A percentile compares a stretch with the other conserved stretches of the same genome.
Conservation (phyloP, 495 filamentous ascomycete genomes). For the Hypoxylon subgilvum region DNA sequence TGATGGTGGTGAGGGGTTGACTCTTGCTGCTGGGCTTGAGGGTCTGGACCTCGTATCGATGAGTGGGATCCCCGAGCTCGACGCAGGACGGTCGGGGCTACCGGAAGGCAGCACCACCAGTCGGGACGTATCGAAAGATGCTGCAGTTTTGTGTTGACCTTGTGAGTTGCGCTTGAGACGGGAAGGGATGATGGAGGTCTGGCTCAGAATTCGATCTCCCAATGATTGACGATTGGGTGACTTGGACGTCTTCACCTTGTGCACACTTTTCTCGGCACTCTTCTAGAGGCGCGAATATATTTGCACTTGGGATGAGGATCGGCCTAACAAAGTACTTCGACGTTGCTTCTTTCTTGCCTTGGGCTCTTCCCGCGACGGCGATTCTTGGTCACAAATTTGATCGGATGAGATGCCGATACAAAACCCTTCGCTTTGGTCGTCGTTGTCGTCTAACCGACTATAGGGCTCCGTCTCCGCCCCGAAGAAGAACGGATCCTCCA, state of each 20-base stretch:
- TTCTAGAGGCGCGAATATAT: constrained; percentile 36
- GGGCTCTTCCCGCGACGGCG: constrained; percentile 12
- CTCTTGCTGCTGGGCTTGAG: neutral
- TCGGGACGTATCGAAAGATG: constrained; percentile 30
- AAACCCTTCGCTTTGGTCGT: constrained; percentile 7
- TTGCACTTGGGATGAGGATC: constrained; percentile 29
- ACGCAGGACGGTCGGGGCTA: constrained; percentile 28
- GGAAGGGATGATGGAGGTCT: constrained; percentile 21
- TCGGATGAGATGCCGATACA: constrained; percentile 6
- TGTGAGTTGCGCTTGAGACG: constrained; percentile 35
- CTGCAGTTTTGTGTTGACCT: constrained; percentile 32
- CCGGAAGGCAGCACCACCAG: constrained; percentile 11
- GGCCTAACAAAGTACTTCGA: constrained; percentile 28
- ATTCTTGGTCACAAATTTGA: constrained; percentile 8
- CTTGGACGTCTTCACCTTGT: constrained; percentile 25
- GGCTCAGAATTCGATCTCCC: constrained; percentile 28
- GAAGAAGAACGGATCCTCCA: constrained; percentile 41
- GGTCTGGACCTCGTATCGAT: constrained; percentile 26
- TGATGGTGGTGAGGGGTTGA: neutral
- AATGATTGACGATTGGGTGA: constrained; percentile 19
- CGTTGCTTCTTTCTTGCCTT: constrained; percentile 31
- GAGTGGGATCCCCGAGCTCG: constrained; percentile 38
- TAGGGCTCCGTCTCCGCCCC: constrained; percentile 29
- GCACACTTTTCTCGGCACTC: constrained; percentile 31
- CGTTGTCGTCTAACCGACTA: constrained; percentile 16